Evolutionary conservation across 2,329 filamentous ascomycete species (phyloP), one percentile per base, ranked within the genome.

Genomic region (Monilinia vaccinii-corymbosi): DNA sequence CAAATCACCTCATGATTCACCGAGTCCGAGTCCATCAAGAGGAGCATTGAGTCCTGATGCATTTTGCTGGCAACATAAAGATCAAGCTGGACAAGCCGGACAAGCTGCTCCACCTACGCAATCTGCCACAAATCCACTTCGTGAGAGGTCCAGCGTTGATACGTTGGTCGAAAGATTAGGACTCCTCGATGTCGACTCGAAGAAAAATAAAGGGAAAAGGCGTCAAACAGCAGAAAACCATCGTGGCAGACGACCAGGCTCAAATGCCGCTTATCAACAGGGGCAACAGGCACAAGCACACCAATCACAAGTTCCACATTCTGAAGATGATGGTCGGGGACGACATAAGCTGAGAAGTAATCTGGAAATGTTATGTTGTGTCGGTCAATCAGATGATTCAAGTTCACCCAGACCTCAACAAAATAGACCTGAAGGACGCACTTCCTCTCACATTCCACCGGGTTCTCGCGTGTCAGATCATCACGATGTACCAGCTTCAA

Each of bases 31-130:
- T 66, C 68, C 66, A 53, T 63, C 52, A 57, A 57, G 60, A 62
- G 50, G 62, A 62, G 47, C 49, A 45, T 58, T 61, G 65, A 71
- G 55, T 66, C 68, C 53, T 60, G 72, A 64, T 57, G 71, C 59
- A 50, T 97, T 91, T 75, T 97, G 93, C 78, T 96, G 89, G 88
- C 91, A 97, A 73, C 94, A 99, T 76, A 92, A 89, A 71, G 90
- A 94, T 60, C 94, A 99, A 73, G 66, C 69, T 72, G 21, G 79
- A 75, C 62, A 76, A 73, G 46, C 64, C n/a, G n/a, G n/a, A n/a
- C n/a, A n/a, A n/a, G n/a, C n/a, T 57, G 58, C 68, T 68, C 69
- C 61, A 72, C 71, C 53, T 18, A 32, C 28, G n/a, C 36, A 49
- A 31, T 1, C 42, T 72, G 63, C 70, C 65, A 45, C 59, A 34